These are phyloP conservation scores for Fusarium sp. DNA, from an alignment of 2,329 filamentous ascomycete species.

Conservation along the genomic window DNA sequence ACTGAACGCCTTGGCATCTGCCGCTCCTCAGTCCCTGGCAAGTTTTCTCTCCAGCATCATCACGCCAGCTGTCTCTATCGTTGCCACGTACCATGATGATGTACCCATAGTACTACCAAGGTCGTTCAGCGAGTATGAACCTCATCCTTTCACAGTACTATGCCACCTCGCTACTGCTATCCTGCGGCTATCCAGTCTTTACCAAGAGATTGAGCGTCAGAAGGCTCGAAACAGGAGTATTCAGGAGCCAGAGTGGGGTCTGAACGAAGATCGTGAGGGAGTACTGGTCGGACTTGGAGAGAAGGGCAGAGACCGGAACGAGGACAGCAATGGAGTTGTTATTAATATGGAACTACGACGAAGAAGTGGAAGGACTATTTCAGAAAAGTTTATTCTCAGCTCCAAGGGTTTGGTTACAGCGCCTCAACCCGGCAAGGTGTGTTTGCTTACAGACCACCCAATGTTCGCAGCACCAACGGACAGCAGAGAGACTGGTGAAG, in stretches of 20 bases:
- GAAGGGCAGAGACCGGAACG: slow-evolving; percentile 57
- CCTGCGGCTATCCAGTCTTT: slow-evolving; percentile 76
- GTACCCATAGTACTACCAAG: slow-evolving; percentile 67
- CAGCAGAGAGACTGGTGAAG: slow-evolving; percentile 50
- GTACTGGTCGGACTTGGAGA: slow-evolving; percentile 73
- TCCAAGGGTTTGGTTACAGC: slow-evolving; percentile 39
- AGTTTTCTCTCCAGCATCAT: slow-evolving; percentile 77
- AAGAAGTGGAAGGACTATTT: slow-evolving; percentile 80
- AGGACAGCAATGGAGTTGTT: slow-evolving; percentile 65
- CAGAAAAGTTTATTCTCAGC: slow-evolving; percentile 70
- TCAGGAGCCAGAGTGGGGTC: slow-evolving; percentile 80
- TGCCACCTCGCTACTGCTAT: slow-evolving; percentile 90
- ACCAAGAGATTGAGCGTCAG: slow-evolving; percentile 79
- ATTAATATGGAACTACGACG: slow-evolving; percentile 88
- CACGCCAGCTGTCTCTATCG: slow-evolving; percentile 73
- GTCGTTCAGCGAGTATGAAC: slow-evolving; percentile 66
- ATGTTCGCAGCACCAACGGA: slow-evolving; percentile 65
- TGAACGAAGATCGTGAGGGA: slow-evolving; percentile 81
- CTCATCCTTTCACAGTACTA: slow-evolving; percentile 76
- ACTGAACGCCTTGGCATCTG: slow-evolving; percentile 72
- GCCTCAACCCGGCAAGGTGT: slow-evolving; percentile 50
- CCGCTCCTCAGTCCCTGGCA: slow-evolving; percentile 67
- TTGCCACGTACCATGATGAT: slow-evolving; percentile 86
- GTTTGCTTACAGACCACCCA: slow-evolving; percentile 81
- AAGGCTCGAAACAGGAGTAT: slow-evolving; percentile 80